Percentiles rank a stretch among this genome's conserved stretches.
Conservation (phyloP, 2,329 filamentous ascomycete species). For the Phoma sp. region DNA sequence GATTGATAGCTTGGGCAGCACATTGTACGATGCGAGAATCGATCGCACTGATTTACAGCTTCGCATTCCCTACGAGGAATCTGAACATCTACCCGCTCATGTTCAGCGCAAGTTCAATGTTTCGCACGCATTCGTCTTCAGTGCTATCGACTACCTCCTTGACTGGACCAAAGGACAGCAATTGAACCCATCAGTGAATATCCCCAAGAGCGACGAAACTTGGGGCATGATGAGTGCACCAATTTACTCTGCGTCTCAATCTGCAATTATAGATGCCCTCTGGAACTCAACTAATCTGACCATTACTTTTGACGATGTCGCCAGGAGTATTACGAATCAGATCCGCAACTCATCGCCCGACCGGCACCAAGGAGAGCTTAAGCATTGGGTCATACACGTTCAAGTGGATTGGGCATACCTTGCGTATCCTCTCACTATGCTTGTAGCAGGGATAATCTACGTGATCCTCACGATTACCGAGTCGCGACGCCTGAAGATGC, state of each 20-base stretch:
- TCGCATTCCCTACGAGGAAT: not conserved
- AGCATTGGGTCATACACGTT: conserved; percentile 5
- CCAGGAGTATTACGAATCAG: conserved; percentile 8
- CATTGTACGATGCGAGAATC: not conserved
- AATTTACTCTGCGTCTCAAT: not conserved
- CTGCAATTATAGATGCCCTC: not conserved
- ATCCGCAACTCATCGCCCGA: not conserved
- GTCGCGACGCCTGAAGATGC: not conserved
- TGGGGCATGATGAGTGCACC: too few relatives aligned
- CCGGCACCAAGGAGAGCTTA: not conserved
- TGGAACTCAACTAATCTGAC: conserved; percentile 5
- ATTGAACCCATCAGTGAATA: not conserved
- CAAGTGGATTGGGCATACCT: conserved; percentile 6
- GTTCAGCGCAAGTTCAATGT: not conserved
- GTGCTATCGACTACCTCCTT: not conserved
- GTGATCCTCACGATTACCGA: not conserved
- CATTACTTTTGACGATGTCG: conserved; percentile 4
- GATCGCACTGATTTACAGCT: not conserved
- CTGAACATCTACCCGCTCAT: not conserved
- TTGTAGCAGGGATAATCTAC: not conserved
- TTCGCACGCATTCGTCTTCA: not conserved
- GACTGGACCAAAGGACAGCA: not conserved
- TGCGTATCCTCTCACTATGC: conserved; percentile 5
- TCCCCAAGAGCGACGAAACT: too few relatives aligned
- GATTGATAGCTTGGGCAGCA: not conserved